Percentiles rank a stretch among this genome's conserved stretches.
These are phyloP conservation scores for Globisporangium canariense DNA, from an alignment of 352 stramenopile species.

Conservation along the genomic window DNA sequence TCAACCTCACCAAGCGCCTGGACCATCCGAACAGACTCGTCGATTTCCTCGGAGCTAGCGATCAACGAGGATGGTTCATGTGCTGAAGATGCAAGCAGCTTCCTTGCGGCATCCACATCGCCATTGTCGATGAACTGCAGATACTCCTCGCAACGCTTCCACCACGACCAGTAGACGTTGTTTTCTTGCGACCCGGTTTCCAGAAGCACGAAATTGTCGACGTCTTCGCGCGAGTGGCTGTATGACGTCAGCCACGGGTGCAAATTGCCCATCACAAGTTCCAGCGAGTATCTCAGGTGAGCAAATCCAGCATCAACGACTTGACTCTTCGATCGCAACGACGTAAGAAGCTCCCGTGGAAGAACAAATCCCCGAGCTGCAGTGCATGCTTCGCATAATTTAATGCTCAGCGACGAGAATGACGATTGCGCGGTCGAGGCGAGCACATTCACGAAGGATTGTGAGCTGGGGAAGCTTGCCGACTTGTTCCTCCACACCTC, in stretches of 20 bases:
- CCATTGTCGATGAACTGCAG: constrained; percentile 1
- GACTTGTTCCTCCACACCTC: constrained; percentile 32
- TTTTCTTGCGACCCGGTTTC: constrained; percentile 22
- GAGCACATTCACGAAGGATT: constrained; percentile 3
- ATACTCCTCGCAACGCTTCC: constrained; percentile 24
- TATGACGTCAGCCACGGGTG: constrained; percentile 41
- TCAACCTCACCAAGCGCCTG: constrained; percentile 8
- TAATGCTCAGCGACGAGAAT: constrained; percentile 22
- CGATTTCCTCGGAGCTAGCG: neutral
- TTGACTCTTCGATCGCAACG: constrained; percentile 27
- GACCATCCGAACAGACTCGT: constrained; percentile 11
- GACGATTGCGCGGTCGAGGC: constrained; percentile 14
- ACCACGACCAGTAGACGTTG: constrained; percentile 52
- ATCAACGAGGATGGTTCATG: neutral
- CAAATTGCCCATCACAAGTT: constrained; percentile 27
- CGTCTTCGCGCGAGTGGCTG: constrained; percentile 26
- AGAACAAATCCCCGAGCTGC: constrained; percentile 7
- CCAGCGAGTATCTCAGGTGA: constrained; percentile 24
- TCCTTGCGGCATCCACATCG: neutral
- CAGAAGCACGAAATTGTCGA: constrained; percentile 34
- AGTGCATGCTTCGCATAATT: constrained; percentile 14
- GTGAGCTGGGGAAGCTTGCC: constrained; percentile 18
- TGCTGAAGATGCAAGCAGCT: constrained; percentile 3
- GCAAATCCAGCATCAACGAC: constrained; percentile 31
- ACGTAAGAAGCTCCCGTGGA: constrained; percentile 21